Percentiles rank a stretch among this genome's conserved stretches.
These are phyloP conservation scores for Coemansia sp. DNA, from an alignment of 192 early-diverging fungal genomes.

Conservation along the genomic window DNA sequence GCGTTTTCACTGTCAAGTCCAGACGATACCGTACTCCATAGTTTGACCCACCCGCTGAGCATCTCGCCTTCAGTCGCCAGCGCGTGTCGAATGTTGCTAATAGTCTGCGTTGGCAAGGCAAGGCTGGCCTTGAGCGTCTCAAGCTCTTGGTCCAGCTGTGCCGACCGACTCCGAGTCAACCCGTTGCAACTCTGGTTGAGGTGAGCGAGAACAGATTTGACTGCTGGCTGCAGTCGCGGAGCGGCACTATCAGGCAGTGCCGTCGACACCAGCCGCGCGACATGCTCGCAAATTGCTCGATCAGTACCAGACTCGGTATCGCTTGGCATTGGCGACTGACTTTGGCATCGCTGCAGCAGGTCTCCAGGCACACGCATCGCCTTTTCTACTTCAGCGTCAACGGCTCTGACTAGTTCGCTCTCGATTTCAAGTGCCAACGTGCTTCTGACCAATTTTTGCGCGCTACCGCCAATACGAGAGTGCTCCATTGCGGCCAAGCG, in stretches of 20 bases:
- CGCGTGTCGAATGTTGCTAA: constrained; percentile 8
- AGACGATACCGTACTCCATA: constrained; percentile 32
- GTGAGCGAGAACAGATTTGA: constrained; percentile 13
- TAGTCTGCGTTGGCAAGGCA: constrained; percentile 9
- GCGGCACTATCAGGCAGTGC: constrained; percentile 1
- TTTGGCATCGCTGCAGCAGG: constrained; percentile 16
- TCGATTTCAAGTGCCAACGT: constrained; percentile 18
- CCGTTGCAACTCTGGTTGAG: constrained; percentile 22
- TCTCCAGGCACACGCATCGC: not conserved
- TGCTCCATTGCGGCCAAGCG: constrained; percentile 25
- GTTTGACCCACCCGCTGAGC: constrained; percentile 26
- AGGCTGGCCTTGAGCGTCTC: constrained; percentile 3
- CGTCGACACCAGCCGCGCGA: not conserved
- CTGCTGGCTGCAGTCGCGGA: constrained; percentile 2
- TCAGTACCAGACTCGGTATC: not conserved
- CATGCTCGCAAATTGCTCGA: constrained; percentile 5
- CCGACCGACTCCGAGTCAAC: constrained; percentile 18
- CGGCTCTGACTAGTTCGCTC: constrained; percentile 14
- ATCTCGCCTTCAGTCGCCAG: constrained; percentile 33
- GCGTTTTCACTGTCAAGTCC: constrained; percentile 29
- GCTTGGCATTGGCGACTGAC: not conserved
- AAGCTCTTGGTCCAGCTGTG: constrained; percentile 7
- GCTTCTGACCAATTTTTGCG: not conserved
- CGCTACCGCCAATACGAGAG: constrained; percentile 9
- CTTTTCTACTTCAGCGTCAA: constrained; percentile 21